Percentiles rank a stretch among this genome's conserved stretches.
Conservation (phyloP, 2,329 filamentous ascomycete genomes). For the Tolypocladium cylindrosporum region DNA sequence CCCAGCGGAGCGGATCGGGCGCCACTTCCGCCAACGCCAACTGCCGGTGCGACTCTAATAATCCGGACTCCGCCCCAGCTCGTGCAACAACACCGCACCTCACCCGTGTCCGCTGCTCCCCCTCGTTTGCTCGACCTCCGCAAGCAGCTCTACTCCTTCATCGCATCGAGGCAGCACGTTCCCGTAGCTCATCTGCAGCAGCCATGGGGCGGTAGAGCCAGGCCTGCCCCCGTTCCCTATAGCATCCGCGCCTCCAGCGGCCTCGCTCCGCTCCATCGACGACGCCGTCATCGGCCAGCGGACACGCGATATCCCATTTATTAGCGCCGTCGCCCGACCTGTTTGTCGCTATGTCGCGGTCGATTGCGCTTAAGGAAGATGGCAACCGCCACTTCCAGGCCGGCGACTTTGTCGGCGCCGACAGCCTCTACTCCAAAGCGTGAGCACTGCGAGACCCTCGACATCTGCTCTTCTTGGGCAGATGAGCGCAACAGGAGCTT, state of each 20-base stretch:
- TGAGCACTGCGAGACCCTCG: conserved; percentile 24
- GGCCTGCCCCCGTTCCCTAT: not conserved
- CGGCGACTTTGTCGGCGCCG: conserved; percentile 56
- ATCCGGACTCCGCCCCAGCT: not conserved
- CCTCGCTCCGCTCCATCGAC: not conserved
- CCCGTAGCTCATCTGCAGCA: not conserved
- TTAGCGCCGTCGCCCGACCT: not conserved
- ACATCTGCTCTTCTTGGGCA: not conserved
- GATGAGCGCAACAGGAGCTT: not conserved
- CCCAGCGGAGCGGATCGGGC: not conserved
- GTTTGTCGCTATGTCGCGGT: conserved; percentile 18
- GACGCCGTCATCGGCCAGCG: not conserved
- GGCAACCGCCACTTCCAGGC: conserved; percentile 57
- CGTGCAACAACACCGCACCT: not conserved
- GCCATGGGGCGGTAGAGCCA: not conserved
- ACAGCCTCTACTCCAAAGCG: conserved; percentile 64
- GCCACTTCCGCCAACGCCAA: not conserved
- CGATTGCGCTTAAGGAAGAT: conserved; percentile 39
- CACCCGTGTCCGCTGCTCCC: not conserved
- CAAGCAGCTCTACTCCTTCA: not conserved
- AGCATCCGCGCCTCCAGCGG: not conserved
- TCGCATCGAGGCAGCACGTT: not conserved
- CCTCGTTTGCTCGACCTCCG: not conserved
- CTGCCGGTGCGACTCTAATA: not conserved
- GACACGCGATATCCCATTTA: not conserved